phyloP scores from a whole-genome alignment of 1,139 yeast genomes.

The Geotrichum restrictum region DNA sequence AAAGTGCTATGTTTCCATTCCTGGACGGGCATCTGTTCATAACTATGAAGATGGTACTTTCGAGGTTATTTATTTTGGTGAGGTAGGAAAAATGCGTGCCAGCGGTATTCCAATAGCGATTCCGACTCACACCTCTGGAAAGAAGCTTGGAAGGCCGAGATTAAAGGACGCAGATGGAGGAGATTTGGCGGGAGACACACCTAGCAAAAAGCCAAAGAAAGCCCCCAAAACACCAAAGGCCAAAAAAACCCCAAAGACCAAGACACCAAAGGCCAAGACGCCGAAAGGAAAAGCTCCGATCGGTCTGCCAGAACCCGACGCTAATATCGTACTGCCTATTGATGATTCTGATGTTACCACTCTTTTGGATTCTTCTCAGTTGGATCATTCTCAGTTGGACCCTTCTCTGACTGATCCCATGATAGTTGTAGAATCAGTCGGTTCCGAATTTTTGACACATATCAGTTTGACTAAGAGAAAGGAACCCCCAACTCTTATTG shows the following conservation, averaged over 20 bases:
- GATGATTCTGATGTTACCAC: no score
- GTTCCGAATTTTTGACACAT: no score
- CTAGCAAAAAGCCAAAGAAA: neutral
- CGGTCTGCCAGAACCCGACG: no score
- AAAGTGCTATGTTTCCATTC: constrained; percentile 26
- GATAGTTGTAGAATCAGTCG: no score
- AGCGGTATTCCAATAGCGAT: neutral
- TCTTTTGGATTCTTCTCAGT: no score
- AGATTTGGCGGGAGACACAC: constrained; percentile 1
- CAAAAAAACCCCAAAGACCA: no score
- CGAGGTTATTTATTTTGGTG: constrained; percentile 26
- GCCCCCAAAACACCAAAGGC: neutral
- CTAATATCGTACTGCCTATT: no score
- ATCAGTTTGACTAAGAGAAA: neutral
- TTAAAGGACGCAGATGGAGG: constrained; percentile 21
- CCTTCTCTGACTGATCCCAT: no score
- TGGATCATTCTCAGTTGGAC: neutral
- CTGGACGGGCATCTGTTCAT: constrained; percentile 29
- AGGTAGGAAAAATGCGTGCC: constrained; percentile 6
- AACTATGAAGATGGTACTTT: constrained; percentile 24
- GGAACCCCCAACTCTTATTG: neutral
- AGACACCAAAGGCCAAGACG: no score
- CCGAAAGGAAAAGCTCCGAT: no score
- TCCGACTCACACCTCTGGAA: constrained; percentile 15
- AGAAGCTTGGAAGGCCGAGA: constrained; percentile 35